phyloP scores from a whole-genome alignment of 208 protist genomes.

The Acanthamoeba lenticulata region DNA sequence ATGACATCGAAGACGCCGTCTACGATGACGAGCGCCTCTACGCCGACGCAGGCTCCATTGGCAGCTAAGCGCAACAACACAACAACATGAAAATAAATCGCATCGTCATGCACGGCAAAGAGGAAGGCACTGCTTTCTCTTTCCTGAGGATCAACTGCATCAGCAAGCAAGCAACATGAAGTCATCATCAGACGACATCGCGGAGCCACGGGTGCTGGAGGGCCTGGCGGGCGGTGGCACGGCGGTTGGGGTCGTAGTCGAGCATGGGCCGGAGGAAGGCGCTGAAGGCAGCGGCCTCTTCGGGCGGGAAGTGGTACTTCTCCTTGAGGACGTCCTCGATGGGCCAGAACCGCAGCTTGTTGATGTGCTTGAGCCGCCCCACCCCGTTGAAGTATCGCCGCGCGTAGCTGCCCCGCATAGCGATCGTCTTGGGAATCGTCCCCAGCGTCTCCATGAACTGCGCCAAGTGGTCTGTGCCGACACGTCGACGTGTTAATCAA shows the following conservation, averaged over 20 bases:
- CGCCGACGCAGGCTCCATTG: conserved; percentile 35
- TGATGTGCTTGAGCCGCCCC: conserved; percentile 83
- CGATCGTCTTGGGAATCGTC: conserved; percentile 87
- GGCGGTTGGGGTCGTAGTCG: conserved; percentile 89
- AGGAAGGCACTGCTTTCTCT: no score
- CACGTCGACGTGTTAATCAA: background rate
- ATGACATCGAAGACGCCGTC: conserved; percentile 57
- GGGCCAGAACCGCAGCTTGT: conserved; percentile 85
- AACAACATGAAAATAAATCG: no score
- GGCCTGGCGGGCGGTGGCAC: conserved; percentile 88
- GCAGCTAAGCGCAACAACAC: conserved; percentile 57
- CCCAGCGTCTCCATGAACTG: conserved; percentile 95
- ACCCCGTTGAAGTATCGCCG: conserved; percentile 89
- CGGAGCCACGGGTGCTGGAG: conserved; percentile 29
- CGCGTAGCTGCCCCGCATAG: conserved; percentile 62
- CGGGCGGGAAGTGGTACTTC: conserved; percentile 92
- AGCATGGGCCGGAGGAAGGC: conserved; percentile 96
- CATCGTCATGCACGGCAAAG: no score
- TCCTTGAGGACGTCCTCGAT: conserved; percentile 89
- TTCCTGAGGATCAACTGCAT: no score
- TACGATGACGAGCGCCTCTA: conserved; percentile 55
- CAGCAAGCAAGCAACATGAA: no score
- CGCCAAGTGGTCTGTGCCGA: conserved; percentile 91
- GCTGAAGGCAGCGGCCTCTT: conserved; percentile 92
- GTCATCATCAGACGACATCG: no score